Conservation (phyloP, 2,329 filamentous ascomycete species). For the Westerdykella ornata region DNA sequence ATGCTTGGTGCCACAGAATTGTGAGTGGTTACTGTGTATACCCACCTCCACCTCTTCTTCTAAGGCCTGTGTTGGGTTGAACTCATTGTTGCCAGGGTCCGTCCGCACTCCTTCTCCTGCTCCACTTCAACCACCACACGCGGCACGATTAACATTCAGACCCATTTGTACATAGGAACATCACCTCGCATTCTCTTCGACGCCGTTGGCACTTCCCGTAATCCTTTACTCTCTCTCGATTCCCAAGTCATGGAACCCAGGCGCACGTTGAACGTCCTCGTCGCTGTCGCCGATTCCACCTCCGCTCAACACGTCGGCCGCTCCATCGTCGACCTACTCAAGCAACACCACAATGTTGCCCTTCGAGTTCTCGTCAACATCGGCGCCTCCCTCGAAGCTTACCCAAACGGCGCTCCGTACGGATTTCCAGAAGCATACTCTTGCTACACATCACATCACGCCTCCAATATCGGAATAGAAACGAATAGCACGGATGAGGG, state of each 20-base stretch:
- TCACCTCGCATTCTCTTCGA: no score
- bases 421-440: no score
- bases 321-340: conserved; percentile 59
- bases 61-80: no score
- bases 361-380: conserved; percentile 25
- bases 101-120: no score
- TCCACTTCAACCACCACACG: no score
- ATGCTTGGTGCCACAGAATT: no score
- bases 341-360: conserved; percentile 60
- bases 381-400: conserved; percentile 22
- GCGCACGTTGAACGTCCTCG: conserved; percentile 46
- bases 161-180: no score
- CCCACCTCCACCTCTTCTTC: no score
- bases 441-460: conserved; percentile 15
- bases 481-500: conserved; percentile 38
- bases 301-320: conserved; percentile 58
- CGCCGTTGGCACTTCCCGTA: no score
- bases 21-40: no score
- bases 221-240: not conserved
- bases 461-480: conserved; percentile 17
- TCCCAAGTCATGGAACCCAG: conserved; percentile 3
- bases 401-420: not conserved
- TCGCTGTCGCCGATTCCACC: conserved; percentile 59
- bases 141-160: no score
- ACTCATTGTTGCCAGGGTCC: no score